Percentiles rank a stretch among this genome's conserved stretches.
Conservation (phyloP, 2,329 filamentous ascomycete species). For the Aaosphaeria arxii region DNA sequence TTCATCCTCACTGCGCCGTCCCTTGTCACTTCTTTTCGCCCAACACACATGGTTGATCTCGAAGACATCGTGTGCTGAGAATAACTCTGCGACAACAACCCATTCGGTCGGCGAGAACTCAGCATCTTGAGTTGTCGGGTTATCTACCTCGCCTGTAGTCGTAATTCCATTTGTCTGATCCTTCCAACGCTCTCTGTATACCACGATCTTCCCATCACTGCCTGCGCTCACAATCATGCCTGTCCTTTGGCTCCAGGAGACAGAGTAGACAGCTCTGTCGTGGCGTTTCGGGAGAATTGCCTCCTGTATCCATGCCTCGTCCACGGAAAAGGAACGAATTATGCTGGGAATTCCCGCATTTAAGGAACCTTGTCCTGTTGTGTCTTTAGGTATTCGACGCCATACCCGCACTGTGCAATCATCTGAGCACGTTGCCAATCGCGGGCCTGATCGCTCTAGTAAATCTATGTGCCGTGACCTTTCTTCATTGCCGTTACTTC, state of each 20-base stretch:
- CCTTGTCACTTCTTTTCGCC: conserved; percentile 74
- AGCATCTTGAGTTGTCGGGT: conserved; percentile 3
- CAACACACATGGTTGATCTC: conserved; percentile 92
- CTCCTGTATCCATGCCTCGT: conserved; percentile 83
- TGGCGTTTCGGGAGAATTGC: conserved; percentile 72
- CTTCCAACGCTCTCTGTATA: conserved; percentile 68
- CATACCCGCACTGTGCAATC: conserved; percentile 79
- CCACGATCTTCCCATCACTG: conserved; percentile 75
- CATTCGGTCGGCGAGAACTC: conserved; percentile 55
- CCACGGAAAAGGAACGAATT: conserved; percentile 67
- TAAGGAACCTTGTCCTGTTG: conserved; percentile 40
- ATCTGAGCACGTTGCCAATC: conserved; percentile 81
- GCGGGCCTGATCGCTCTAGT: conserved; percentile 45
- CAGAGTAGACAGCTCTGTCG: conserved; percentile 77
- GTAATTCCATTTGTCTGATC: conserved; percentile 11
- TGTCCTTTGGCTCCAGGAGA: conserved; percentile 74
- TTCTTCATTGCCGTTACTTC: conserved; percentile 26
- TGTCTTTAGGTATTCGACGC: conserved; percentile 60
- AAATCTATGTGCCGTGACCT: conserved; percentile 34
- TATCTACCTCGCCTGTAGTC: conserved; percentile 15
- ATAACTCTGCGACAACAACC: conserved; percentile 66
- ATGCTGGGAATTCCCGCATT: conserved; percentile 79
- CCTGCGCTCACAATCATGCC: conserved; percentile 85
- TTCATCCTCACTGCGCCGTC: conserved; percentile 59
- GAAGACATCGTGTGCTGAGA: conserved; percentile 82